Base-by-base conservation (phyloP, 176 grass and related monocot genomes). In the Canna indica region DNA sequence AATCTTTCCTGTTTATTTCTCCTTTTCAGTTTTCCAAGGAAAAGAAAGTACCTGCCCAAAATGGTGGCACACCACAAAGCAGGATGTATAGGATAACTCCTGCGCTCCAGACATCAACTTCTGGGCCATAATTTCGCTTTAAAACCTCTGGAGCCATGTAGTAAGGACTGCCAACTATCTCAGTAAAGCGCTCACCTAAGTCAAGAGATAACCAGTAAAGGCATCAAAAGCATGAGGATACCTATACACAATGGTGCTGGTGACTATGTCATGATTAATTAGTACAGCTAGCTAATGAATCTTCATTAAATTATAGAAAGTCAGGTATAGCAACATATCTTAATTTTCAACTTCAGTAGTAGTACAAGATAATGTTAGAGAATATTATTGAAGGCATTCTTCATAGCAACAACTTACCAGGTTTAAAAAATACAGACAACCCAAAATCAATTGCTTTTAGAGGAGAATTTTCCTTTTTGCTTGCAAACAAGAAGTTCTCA, bases 71-170 rank as follows among this genome's bases (percentile, higher is more conserved):
- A 61, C 71, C 71, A 20, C 54, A 73, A 73, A 73, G 71, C 24
- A 73, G 35, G 35, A 73, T 73, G 35, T 61, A 73, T 30, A 73
- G 71, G 71, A 73, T 73, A 60, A 73, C 71, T 59, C 71, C 71
- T 59, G 71, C 71, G 44, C 71, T 73, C 71, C 71, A 73, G 15
- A 73, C 71, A 73, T 73, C 71, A 27, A 73, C 34, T 73, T 73
- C 71, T 60, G 35, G 71, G 24, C 71, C 71, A 73, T 73, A 73
- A 42, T 73, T 60, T 60, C 71, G 34, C 54, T 60, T 73, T 16
- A 73, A 29, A 73, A 73, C 71, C 56, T 73, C 71, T 11, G 71
- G 71, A 11, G 71, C 71, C 71, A 73, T 73, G 71, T 73, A 73
- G 44, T 73, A 73, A 61, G 71, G 71, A 52, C 71, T 73, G 10